A percentile compares a stretch with the other conserved stretches of the same genome.
Conservation (phyloP, 768 basidiomycete species). For the Psilocybe azurescens region DNA sequence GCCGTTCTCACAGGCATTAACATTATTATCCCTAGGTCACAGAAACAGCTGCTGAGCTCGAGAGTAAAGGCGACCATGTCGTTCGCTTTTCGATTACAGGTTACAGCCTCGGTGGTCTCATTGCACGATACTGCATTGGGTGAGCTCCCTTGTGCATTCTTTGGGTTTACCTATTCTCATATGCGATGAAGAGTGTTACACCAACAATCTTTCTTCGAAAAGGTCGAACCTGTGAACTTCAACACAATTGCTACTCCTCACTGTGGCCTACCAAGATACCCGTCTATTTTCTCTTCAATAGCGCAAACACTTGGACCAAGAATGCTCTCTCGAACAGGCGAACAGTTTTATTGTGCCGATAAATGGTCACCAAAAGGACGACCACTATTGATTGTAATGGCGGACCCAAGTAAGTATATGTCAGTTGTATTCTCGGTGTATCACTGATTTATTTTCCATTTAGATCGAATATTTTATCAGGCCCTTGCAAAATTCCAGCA, state of each 20-base stretch:
- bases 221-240: conserved; percentile 78
- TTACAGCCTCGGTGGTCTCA: conserved; percentile 81
- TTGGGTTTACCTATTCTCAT: not conserved
- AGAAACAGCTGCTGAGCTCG: conserved; percentile 57
- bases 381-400: conserved; percentile 76
- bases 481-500: conserved; percentile 70
- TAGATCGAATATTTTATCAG: conserved; percentile 79
- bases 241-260: conserved; percentile 86
- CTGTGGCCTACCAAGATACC: conserved; percentile 72
- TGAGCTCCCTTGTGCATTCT: conserved; percentile 33
- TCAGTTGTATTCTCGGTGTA: conserved; percentile 1
- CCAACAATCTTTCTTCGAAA: conserved; percentile 73
- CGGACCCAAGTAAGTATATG: conserved; percentile 67
- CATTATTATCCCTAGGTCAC: conserved; percentile 47
- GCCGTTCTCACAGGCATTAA: not conserved
- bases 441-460: not conserved
- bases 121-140: conserved; percentile 82
- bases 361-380: conserved; percentile 72
- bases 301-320: conserved; percentile 64
- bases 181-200: conserved; percentile 55
- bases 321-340: conserved; percentile 79
- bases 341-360: conserved; percentile 78
- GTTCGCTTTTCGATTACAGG: conserved; percentile 77
- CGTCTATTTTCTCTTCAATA: conserved; percentile 61
- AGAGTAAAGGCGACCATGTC: conserved; percentile 59